phyloP scores from a whole-genome alignment of 352 stramenopile genomes.

The Pythium dissotocum region DNA sequence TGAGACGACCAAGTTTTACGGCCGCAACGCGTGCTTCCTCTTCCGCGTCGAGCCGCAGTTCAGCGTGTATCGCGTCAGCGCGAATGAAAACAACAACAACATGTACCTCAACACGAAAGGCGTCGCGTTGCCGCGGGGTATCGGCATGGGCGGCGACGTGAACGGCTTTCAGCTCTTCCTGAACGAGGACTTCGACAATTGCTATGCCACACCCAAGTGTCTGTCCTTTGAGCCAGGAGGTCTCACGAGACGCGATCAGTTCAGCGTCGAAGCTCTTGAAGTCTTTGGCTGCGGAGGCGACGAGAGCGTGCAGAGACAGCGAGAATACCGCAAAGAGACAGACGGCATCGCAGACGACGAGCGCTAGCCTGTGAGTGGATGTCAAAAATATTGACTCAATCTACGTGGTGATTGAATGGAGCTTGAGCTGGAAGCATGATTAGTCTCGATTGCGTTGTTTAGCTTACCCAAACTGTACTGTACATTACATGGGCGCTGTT shows the following conservation, averaged over 20 bases:
- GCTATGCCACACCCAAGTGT: conserved; percentile 76
- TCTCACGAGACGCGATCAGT: conserved; percentile 60
- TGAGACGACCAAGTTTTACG: conserved; percentile 77
- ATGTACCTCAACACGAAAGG: conserved; percentile 91
- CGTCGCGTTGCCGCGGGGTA: conserved; percentile 63
- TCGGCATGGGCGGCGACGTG: conserved; percentile 78
- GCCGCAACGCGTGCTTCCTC: conserved; percentile 80
- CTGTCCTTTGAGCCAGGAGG: conserved; percentile 69
- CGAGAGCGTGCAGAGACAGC: conserved; percentile 49
- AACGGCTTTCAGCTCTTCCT: conserved; percentile 79
- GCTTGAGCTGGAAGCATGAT: not conserved
- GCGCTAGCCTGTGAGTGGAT: conserved; percentile 25
- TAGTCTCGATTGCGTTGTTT: not conserved
- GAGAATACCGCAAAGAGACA: conserved; percentile 71
- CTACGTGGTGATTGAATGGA: not conserved
- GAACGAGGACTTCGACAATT: conserved; percentile 82
- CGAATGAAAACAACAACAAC: conserved; percentile 57
- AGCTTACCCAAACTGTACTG: conserved; percentile 5
- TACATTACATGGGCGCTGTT: conserved; percentile 3
- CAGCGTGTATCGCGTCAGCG: conserved; percentile 58
- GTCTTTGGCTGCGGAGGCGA: conserved; percentile 81
- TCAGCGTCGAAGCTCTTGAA: conserved; percentile 69
- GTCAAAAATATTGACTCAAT: too few relatives aligned
- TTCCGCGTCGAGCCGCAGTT: conserved; percentile 70
- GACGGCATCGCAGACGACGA: conserved; percentile 76